A percentile compares a stretch with the other conserved stretches of the same genome.
Conservation (phyloP, 2,329 filamentous ascomycete species). For the Hymenoscyphus fraxineus region DNA sequence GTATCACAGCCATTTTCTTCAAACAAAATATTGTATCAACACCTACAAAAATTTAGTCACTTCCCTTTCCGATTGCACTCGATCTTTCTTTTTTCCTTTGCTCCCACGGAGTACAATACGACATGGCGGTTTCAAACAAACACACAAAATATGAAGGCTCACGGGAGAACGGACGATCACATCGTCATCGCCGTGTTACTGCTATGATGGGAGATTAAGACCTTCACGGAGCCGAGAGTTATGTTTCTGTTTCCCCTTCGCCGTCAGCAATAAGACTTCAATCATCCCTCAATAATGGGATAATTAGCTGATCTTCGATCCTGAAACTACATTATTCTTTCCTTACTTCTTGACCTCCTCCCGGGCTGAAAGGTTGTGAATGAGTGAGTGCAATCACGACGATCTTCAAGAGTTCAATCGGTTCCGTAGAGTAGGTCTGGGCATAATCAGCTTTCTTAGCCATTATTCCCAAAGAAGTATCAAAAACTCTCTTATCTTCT, state of each 20-base stretch:
- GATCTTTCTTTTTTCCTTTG: too few species aligned
- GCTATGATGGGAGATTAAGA: slow-evolving; percentile 7
- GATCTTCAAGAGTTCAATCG: background rate
- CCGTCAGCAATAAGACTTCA: background rate
- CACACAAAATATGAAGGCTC: background rate
- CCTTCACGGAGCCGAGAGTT: slow-evolving; percentile 7
- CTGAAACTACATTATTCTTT: background rate
- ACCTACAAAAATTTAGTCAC: too few species aligned
- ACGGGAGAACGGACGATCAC: background rate
- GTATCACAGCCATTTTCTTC: too few species aligned
- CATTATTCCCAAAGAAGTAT: background rate
- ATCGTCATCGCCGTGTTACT: slow-evolving; percentile 5
- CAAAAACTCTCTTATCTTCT: background rate
- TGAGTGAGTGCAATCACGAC: background rate
- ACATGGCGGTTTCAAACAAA: slow-evolving; percentile 4
- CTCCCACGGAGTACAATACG: background rate
- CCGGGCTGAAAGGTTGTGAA: background rate
- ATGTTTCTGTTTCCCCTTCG: background rate
- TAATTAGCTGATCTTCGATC: background rate
- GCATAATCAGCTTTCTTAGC: background rate
- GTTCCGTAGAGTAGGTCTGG: background rate
- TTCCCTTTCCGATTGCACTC: too few species aligned
- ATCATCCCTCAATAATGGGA: background rate
- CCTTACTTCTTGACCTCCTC: background rate
- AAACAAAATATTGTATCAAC: too few species aligned